Evolutionary conservation across 2,329 filamentous ascomycete genomes (phyloP).

Genomic region (Colletotrichum falcatum): DNA sequence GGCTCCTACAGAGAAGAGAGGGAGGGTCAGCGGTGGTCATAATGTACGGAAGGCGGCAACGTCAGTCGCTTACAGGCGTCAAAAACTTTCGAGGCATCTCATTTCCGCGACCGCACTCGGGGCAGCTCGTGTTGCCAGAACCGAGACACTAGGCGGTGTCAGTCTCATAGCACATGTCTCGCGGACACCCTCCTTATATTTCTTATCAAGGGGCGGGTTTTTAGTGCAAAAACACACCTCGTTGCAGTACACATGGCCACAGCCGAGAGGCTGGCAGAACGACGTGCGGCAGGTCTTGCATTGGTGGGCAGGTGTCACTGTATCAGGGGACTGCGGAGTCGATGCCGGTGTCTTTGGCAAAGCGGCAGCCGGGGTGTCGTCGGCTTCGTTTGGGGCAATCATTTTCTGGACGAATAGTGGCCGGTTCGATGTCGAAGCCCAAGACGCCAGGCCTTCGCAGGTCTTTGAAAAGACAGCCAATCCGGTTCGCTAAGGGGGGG

Average conservation of each 20-base stretch:
- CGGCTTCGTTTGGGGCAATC: background rate
- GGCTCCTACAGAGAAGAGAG: background rate
- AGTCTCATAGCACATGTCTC: background rate
- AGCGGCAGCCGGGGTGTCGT: background rate
- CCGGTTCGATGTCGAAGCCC: background rate
- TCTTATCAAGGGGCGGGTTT: too few relatives aligned
- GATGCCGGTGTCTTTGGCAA: conserved; percentile 9
- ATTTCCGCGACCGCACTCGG: conserved; percentile 5
- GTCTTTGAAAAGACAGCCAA: too few relatives aligned
- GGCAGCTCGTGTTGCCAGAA: background rate
- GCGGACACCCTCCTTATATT: background rate
- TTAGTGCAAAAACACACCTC: too few relatives aligned
- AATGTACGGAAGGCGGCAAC: background rate
- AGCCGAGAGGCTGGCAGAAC: conserved; percentile 20
- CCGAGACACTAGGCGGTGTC: background rate
- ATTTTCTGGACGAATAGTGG: background rate
- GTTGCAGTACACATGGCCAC: conserved; percentile 31
- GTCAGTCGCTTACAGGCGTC: background rate
- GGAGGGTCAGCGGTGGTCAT: background rate
- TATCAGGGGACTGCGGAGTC: conserved; percentile 7
- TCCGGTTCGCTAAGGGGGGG: too few relatives aligned
- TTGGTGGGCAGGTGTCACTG: conserved; percentile 6
- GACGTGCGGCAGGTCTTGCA: conserved; percentile 23
- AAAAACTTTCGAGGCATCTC: background rate
- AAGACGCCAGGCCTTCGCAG: background rate